Percentiles rank a stretch among this genome's conserved stretches.
Evolutionary conservation across 116 monocot genomes (phyloP).

Genomic region (Iris pallida): DNA sequence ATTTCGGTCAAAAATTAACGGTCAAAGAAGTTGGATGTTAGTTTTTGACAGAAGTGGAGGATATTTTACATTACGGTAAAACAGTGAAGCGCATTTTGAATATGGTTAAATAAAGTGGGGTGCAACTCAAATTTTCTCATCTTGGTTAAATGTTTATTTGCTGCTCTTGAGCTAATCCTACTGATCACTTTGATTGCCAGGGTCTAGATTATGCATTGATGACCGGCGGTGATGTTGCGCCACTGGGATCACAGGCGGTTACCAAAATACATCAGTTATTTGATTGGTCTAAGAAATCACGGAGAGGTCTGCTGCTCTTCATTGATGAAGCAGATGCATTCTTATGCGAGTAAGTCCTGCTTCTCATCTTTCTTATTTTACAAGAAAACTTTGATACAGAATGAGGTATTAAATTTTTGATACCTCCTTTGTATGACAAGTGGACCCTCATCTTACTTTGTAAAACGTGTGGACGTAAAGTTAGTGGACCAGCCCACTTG

Average conservation of each 20-base stretch:
- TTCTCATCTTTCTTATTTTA: neutral
- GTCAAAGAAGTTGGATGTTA: too few relatives aligned
- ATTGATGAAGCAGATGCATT: conserved; percentile 95
- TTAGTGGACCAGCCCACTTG: too few relatives aligned
- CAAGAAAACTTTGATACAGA: too few relatives aligned
- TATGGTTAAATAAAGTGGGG: too few relatives aligned
- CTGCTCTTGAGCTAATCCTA: neutral
- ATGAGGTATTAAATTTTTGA: neutral
- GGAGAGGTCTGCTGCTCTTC: conserved; percentile 70
- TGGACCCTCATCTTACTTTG: too few relatives aligned
- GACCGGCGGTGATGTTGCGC: conserved; percentile 94
- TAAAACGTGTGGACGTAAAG: too few relatives aligned
- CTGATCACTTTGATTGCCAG: conserved; percentile 20
- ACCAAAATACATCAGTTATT: conserved; percentile 92
- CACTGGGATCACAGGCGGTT: conserved; percentile 80
- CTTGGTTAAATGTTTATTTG: neutral
- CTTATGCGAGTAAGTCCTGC: conserved; percentile 76
- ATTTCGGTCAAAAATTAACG: too few relatives aligned
- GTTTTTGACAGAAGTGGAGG: too few relatives aligned
- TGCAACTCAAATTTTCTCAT: too few relatives aligned
- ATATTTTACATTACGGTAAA: too few relatives aligned
- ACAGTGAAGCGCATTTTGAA: too few relatives aligned
- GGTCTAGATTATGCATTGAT: conserved; percentile 88
- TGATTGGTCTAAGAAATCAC: conserved; percentile 87
- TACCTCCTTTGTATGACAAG: too few relatives aligned